These are phyloP conservation scores for Candida silvicultrix DNA, from an alignment of 805 yeast species.

Conservation along the genomic window DNA sequence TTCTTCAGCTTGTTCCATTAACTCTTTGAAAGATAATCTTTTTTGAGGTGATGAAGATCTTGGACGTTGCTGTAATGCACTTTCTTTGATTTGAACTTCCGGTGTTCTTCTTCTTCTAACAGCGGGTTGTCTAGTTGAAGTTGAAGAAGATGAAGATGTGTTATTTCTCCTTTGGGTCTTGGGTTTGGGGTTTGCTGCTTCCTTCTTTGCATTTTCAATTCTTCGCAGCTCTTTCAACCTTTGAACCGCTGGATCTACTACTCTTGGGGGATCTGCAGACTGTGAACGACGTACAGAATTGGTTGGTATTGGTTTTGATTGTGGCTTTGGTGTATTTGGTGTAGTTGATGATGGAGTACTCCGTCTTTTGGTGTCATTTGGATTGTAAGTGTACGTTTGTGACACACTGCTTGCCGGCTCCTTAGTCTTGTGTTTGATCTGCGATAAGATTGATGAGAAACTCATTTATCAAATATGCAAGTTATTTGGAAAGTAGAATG, in stretches of 20 bases:
- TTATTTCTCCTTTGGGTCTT: conserved; percentile 4
- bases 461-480: conserved; percentile 6
- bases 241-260: conserved; percentile 65
- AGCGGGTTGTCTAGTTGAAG: conserved; percentile 11
- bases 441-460: conserved; percentile 13
- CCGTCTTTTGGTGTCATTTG: neutral
- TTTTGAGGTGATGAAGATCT: conserved; percentile 23
- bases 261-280: conserved; percentile 10
- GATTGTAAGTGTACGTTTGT: neutral
- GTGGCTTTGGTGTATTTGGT: neutral
- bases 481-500: too few species aligned
- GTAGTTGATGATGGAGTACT: neutral
- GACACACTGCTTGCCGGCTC: neutral
- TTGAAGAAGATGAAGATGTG: neutral
- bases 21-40: conserved; percentile 46
- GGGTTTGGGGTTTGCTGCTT: conserved; percentile 15
- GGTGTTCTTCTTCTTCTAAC: conserved; percentile 12
- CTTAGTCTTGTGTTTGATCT: conserved; percentile 13
- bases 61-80: neutral
- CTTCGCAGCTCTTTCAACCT: conserved; percentile 61
- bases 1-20: conserved; percentile 51
- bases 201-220: conserved; percentile 39
- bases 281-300: neutral
- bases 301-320: neutral
- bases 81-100: neutral